phyloP scores from a whole-genome alignment of 371 early-diverging fungal species.

The Syncephalis plumigaleata region DNA sequence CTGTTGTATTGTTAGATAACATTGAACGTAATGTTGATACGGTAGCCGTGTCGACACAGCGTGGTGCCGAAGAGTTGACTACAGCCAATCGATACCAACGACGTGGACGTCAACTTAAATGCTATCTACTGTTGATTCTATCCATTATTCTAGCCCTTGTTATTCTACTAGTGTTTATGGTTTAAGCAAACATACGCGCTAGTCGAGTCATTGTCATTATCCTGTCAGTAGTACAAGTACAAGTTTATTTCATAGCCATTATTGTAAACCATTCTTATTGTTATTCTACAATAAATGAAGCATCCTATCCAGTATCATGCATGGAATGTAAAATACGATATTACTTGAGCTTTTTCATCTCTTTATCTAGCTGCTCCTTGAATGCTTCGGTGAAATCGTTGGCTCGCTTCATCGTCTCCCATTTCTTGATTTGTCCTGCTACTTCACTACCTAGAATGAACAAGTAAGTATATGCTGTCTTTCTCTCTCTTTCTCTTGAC shows the following conservation, averaged over 20 bases:
- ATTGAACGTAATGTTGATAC: conserved; percentile 75
- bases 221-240: no score
- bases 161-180: conserved; percentile 8
- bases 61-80: conserved; percentile 64
- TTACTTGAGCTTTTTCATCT: not conserved
- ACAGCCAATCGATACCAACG: conserved; percentile 66
- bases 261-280: no score
- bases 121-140: conserved; percentile 54
- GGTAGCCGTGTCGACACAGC: conserved; percentile 55
- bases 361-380: not conserved
- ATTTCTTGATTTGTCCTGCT: no score
- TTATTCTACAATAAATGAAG: no score
- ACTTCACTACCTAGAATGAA: no score
- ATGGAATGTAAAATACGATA: no score
- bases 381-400: not conserved
- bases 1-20: conserved; percentile 29
- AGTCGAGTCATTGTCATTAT: no score
- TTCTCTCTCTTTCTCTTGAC: no score
- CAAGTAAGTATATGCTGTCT: no score
- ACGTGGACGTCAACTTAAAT: conserved; percentile 62
- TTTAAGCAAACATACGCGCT: not conserved
- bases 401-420: not conserved
- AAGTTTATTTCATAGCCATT: no score
- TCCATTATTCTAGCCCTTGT: conserved; percentile 38
- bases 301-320: no score